Percentiles rank a stretch among this genome's conserved stretches.
Evolutionary conservation across 2,329 filamentous ascomycete species (phyloP).

Genomic region (Aspergillus oerlinghausenensis): DNA sequence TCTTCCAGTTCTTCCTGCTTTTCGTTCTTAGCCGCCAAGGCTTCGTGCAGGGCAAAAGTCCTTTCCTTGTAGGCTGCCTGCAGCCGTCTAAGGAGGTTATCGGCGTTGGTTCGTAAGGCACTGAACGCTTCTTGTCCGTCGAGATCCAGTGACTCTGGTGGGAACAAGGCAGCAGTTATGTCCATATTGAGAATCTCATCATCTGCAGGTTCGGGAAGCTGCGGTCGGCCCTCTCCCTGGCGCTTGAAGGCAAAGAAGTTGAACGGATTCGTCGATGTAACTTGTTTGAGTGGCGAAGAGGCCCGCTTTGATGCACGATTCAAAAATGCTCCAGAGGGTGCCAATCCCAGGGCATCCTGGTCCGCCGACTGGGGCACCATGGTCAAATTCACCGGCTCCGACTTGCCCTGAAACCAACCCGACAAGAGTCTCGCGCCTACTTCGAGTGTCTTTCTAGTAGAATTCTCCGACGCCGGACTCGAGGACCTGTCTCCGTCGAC

Average conservation of each 20-base stretch:
- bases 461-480: conserved; percentile 19
- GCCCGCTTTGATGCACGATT: conserved; percentile 24
- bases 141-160: conserved; percentile 46
- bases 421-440: conserved; percentile 37
- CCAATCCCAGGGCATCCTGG: conserved; percentile 10
- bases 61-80: conserved; percentile 55
- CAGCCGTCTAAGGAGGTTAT: conserved; percentile 50
- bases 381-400: conserved; percentile 46
- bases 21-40: conserved; percentile 51
- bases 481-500: conserved; percentile 10
- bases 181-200: conserved; percentile 55
- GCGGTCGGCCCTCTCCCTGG: conserved; percentile 22
- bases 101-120: conserved; percentile 53
- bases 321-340: conserved; percentile 8
- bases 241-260: conserved; percentile 41
- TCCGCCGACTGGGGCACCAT: conserved; percentile 20
- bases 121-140: conserved; percentile 53
- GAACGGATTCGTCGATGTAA: conserved; percentile 34
- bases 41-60: conserved; percentile 47
- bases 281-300: conserved; percentile 30
- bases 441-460: conserved; percentile 28
- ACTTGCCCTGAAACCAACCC: conserved; percentile 52
- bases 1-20: conserved; percentile 60
- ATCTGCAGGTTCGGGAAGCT: conserved; percentile 35
- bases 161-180: conserved; percentile 51